Evolutionary conservation across 2,329 filamentous ascomycete species (phyloP).

Genomic region (Botryotinia convoluta): DNA sequence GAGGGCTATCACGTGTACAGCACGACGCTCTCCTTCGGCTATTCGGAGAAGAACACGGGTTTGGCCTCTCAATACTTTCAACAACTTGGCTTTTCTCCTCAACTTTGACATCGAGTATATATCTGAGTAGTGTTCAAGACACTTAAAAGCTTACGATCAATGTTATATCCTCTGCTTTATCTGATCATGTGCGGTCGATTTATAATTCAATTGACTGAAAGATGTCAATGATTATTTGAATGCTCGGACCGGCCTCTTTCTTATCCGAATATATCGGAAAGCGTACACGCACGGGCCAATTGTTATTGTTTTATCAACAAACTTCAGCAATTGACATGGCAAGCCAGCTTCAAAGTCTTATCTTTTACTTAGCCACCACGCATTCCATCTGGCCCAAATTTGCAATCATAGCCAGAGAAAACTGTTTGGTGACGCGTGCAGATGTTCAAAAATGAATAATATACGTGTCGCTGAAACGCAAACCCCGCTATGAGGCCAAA

Average conservation of each 20-base stretch:
- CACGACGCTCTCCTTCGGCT: not conserved
- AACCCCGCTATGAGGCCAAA: not conserved
- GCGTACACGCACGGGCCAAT: not conserved
- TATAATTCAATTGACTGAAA: too few relatives aligned
- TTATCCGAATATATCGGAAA: too few relatives aligned
- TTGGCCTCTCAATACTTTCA: too few relatives aligned
- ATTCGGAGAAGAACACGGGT: too few relatives aligned
- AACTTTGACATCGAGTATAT: too few relatives aligned
- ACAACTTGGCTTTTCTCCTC: too few relatives aligned
- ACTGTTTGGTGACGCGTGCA: not conserved
- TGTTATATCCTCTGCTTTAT: too few relatives aligned
- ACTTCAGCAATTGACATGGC: not conserved
- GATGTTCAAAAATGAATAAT: not conserved
- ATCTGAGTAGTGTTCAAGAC: too few relatives aligned
- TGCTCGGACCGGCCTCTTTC: too few relatives aligned
- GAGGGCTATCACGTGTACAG: not conserved
- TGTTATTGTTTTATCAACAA: not conserved
- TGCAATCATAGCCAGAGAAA: not conserved
- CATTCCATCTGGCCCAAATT: not conserved
- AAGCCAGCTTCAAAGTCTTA: not conserved
- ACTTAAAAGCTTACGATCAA: too few relatives aligned
- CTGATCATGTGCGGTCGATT: too few relatives aligned
- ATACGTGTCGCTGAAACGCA: not conserved
- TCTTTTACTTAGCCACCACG: conserved; percentile 2
- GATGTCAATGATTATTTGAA: too few relatives aligned